Evolutionary conservation across 768 basidiomycete genomes (phyloP), one percentile per base, ranked within the genome.

Genomic region (Pulveroboletus sp.): DNA sequence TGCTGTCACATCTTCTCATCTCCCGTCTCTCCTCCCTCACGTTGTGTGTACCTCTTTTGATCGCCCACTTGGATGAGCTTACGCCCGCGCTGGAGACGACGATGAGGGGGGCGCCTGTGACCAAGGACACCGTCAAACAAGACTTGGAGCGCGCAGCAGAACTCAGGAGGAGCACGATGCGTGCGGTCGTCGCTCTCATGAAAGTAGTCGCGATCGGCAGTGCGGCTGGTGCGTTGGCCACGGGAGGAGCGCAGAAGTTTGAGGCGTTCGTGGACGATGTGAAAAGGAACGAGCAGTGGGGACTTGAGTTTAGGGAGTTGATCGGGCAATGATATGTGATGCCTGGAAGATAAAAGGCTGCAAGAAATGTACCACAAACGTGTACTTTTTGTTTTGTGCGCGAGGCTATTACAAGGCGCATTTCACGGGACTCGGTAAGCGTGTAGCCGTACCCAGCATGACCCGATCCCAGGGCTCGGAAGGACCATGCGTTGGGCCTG

Each of bases 121-220:
- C 89, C 46, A 97, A 97, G 72, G 95, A 98, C 63, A 91, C 92
- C 0, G 94, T 96, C 42, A 98, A 97, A 69, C 91, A 93, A 66
- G 90, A 93, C 57, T 65, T 93, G 39, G 89, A 91, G 69, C 80
- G 88, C 17, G 83, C 87, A 8, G 89, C 89, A 26, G 95, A 97
- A 68, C 76, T 97, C 52, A 93, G 97, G 71, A 76, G 89, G 55
- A 93, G 91, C 60, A 90, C 91, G 7, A 74, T 97, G 53, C 75
- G 95, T 35, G 92, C 93, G 6, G 82, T 94, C 39, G 90, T 84
- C 14, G 90, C 91, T 3, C 72, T 99, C 47, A 87, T 86, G 71
- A 89, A 85, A 69, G 81, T 94, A 39, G 56, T 66, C 11, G 66
- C 63, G 24, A 76, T 86, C 0, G 81, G 81, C 15, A 80, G 80